These are phyloP conservation scores for Termitomyces sp. DNA, from an alignment of 768 basidiomycete species.

Conservation along the genomic window DNA sequence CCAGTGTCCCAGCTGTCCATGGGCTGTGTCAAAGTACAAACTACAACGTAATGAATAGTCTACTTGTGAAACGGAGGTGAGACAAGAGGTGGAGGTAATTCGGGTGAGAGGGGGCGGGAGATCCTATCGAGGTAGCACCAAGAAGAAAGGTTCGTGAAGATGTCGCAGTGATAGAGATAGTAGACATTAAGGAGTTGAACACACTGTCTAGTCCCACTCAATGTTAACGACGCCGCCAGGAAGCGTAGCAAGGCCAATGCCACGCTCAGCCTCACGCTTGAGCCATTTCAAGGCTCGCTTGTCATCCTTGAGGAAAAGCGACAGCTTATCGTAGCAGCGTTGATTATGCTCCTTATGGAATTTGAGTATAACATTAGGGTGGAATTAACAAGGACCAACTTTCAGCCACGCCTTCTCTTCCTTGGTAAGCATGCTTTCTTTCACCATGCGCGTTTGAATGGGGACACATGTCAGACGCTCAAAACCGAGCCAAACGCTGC, in stretches of 20 bases:
- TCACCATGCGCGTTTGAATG: constrained; percentile 87
- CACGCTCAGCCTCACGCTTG: constrained; percentile 67
- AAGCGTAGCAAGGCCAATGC: constrained; percentile 64
- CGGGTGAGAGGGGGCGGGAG: neutral
- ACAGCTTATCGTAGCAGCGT: constrained; percentile 57
- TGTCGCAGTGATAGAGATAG: constrained; percentile 6
- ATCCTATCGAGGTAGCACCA: neutral
- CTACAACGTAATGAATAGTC: neutral
- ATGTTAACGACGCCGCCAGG: constrained; percentile 70
- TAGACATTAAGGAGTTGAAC: neutral
- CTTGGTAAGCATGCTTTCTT: constrained; percentile 75
- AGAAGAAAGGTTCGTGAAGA: neutral
- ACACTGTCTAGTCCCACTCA: constrained; percentile 64
- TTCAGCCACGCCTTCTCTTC: constrained; percentile 87
- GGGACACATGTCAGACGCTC: constrained; percentile 93
- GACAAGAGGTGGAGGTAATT: neutral
- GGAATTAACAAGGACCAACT: constrained; percentile 28
- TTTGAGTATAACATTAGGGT: neutral
- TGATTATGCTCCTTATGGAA: constrained; percentile 68
- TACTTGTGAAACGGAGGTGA: neutral
- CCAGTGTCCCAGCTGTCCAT: neutral
- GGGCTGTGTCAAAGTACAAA: neutral
- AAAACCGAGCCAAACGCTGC: constrained; percentile 81
- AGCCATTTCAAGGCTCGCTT: constrained; percentile 80
- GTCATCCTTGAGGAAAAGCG: constrained; percentile 67